Base-by-base conservation (phyloP, 192 early-diverging fungal species). In the Backusella macrospora region DNA sequence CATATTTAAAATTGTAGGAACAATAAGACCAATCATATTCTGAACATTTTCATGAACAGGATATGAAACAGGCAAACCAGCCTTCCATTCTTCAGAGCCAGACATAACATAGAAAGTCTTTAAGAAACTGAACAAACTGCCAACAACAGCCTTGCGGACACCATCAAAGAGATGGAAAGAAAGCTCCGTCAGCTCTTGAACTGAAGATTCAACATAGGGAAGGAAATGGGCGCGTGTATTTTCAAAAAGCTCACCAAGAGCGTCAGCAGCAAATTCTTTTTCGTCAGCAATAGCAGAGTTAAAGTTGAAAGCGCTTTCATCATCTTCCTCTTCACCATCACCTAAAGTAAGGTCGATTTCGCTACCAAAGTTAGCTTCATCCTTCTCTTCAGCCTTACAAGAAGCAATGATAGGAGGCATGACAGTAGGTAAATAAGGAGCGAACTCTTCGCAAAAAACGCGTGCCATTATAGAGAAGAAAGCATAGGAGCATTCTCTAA, bases 261-360 rank as follows among this genome's bases (percentile, higher is more conserved):
- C 92, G 72, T 96, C 95, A 39, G 91, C 92, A 34, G 96, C 95
- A 62, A 93, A 89, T 78, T 97, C 96, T 84, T 97, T 97, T 76
- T 97, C 96, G 48, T 96, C 93, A 5, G 95, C 93, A 78, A 97
- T 85, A 21, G 91, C 95, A 37, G 92, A 92, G 73, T 86, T 91
- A 63, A 93, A 83, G 26, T 84, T 86, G 66, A 90, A 83, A n/a
- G 80, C 80, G 4, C 89, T 87, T 39, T 90, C 87, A 39, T 84
- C 88, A 34, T 68, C 67, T 7, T 85, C 86, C 13, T 77, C 84
- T 15, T 86, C 87, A 34, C 77, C 65, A 10, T 83, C 85, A 23
- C 86, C 85, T 3, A 73, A 69, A 26, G 80, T 78, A 15, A 82
- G 62, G 62, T 82, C 80, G 52, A 82, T 76, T 70, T 81, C 82